Conservation (phyloP, 176 grass and related monocot genomes). For the Metroxylon sagu region DNA sequence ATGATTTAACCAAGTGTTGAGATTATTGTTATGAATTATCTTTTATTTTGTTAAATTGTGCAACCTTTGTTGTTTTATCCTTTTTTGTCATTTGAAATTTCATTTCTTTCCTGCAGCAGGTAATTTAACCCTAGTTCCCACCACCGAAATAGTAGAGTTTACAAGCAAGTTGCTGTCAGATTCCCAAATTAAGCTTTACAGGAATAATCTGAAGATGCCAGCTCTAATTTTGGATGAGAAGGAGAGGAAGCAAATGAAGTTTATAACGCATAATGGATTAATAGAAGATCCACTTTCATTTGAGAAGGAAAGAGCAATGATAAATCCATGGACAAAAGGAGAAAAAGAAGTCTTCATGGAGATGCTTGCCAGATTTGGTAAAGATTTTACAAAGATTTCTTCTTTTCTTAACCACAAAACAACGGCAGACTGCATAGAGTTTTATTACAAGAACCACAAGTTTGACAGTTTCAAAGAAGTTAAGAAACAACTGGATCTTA, state of each 20-base stretch:
- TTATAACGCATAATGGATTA: slow-evolving; percentile 62
- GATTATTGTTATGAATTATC: no score
- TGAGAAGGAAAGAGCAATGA: slow-evolving; percentile 58
- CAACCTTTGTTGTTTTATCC: no score
- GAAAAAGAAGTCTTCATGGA: slow-evolving; percentile 91
- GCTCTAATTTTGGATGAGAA: slow-evolving; percentile 57
- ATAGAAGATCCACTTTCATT: slow-evolving; percentile 62
- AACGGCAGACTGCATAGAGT: slow-evolving; percentile 93
- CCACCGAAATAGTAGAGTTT: slow-evolving; percentile 57
- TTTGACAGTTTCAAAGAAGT: slow-evolving; percentile 91
- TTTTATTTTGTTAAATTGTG: no score
- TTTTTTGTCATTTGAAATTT: slow-evolving; percentile 4
- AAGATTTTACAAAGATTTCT: slow-evolving; percentile 89
- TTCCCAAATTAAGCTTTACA: slow-evolving; percentile 56
- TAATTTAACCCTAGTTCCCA: slow-evolving; percentile 43
- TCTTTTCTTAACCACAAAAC: slow-evolving; percentile 75
- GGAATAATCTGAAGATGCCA: slow-evolving; percentile 89
- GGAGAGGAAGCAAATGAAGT: slow-evolving; percentile 43
- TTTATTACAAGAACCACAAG: slow-evolving; percentile 98
- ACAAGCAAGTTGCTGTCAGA: slow-evolving; percentile 56
- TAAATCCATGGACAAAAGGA: slow-evolving; percentile 78
- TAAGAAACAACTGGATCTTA: slow-evolving; percentile 63
- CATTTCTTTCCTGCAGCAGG: slow-evolving; percentile 30
- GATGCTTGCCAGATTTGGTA: slow-evolving; percentile 78
- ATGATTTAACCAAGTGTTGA: no score